Evolutionary conservation across 192 early-diverging fungal genomes (phyloP).

Genomic region (Kickxella alabastrina): DNA sequence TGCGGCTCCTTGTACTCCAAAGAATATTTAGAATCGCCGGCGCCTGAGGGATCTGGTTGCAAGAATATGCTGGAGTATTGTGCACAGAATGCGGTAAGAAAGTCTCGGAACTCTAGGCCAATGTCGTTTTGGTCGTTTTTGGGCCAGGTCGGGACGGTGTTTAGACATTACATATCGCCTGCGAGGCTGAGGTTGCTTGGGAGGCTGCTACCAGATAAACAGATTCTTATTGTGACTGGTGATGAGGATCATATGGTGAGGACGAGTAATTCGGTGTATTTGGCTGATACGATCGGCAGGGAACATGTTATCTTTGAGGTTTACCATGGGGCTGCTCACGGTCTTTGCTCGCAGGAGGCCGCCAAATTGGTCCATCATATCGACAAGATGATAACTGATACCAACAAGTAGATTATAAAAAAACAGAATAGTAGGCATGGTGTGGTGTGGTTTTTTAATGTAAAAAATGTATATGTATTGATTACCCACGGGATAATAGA

Average conservation of each 20-base stretch:
- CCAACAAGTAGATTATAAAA: not conserved
- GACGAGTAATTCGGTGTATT: slow-evolving; percentile 35
- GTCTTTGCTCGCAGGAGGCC: slow-evolving; percentile 27
- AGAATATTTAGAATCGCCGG: slow-evolving; percentile 30
- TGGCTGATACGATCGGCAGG: slow-evolving; percentile 39
- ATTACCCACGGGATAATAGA: not conserved
- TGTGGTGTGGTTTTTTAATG: not conserved
- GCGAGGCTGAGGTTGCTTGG: slow-evolving; percentile 26
- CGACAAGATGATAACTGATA: slow-evolving; percentile 29
- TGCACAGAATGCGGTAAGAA: slow-evolving; percentile 22
- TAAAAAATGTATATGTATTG: not conserved
- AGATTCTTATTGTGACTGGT: slow-evolving; percentile 41
- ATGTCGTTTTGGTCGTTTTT: slow-evolving; percentile 36
- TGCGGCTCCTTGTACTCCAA: slow-evolving; percentile 36
- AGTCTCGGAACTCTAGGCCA: slow-evolving; percentile 35
- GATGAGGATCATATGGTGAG: slow-evolving; percentile 44
- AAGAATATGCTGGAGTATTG: slow-evolving; percentile 38
- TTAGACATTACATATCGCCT: slow-evolving; percentile 43
- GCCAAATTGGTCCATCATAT: slow-evolving; percentile 18
- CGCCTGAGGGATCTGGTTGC: slow-evolving; percentile 27
- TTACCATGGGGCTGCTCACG: slow-evolving; percentile 38
- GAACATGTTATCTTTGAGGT: slow-evolving; percentile 34
- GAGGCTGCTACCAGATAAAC: slow-evolving; percentile 27
- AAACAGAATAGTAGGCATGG: too few relatives aligned
- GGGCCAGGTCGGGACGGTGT: slow-evolving; percentile 37